phyloP scores from a whole-genome alignment of 345 rosid genomes.

The Psidium friedrichsthalianum region DNA sequence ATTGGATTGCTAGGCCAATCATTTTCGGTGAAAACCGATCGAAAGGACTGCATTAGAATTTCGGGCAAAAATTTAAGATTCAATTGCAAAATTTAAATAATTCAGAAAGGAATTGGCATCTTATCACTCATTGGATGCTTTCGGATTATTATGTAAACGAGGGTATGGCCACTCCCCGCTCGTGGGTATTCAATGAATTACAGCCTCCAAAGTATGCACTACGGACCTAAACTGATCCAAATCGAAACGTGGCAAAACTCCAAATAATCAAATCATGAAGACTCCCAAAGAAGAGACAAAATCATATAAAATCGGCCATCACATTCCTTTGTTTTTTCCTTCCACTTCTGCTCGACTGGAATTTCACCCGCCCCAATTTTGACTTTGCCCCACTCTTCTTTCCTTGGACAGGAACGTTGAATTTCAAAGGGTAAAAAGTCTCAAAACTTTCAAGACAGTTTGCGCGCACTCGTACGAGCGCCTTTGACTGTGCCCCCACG shows the following conservation, averaged over 20 bases:
- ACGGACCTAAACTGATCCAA: background rate
- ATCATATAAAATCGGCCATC: background rate
- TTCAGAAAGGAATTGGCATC: fast-evolving
- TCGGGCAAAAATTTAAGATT: background rate
- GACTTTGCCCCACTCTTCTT: background rate
- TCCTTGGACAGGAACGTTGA: background rate
- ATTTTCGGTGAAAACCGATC: too few relatives aligned
- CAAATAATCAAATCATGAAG: background rate
- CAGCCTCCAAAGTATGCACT: background rate
- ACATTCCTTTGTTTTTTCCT: background rate
- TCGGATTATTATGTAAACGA: background rate
- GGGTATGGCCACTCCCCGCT: background rate
- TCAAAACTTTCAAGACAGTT: background rate
- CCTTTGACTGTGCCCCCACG: background rate
- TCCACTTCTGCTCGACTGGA: background rate
- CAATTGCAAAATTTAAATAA: fast-evolving
- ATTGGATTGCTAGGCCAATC: background rate
- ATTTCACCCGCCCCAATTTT: background rate
- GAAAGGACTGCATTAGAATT: too few relatives aligned
- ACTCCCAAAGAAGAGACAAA: background rate
- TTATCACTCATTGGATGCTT: too few relatives aligned
- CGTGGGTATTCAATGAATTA: background rate
- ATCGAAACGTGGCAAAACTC: background rate
- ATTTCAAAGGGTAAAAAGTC: background rate
- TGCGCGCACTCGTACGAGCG: background rate